These are phyloP conservation scores for Fusarium sp. DNA, from an alignment of 2,329 filamentous ascomycete species.

Conservation along the genomic window DNA sequence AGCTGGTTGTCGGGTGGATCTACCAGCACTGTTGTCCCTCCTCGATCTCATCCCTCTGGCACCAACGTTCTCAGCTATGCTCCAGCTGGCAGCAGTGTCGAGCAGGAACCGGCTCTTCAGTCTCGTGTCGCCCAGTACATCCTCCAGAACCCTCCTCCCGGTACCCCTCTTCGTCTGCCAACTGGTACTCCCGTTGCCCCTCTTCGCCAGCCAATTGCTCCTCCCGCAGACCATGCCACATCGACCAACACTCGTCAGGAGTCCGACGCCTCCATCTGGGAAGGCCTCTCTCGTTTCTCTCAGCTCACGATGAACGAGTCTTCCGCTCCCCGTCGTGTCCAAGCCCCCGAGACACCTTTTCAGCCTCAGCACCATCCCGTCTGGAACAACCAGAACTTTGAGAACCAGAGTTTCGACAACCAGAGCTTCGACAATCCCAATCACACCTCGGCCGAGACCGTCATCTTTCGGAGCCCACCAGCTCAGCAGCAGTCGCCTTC, in stretches of 20 bases:
- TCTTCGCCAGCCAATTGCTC: not conserved
- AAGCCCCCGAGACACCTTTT: not conserved
- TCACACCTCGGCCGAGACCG: not conserved
- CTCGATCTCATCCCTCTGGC: not conserved
- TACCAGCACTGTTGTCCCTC: not conserved
- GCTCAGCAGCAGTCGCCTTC: not conserved
- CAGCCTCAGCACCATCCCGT: slow-evolving; percentile 1
- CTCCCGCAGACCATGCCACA: not conserved
- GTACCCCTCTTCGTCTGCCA: not conserved
- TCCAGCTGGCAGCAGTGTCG: not conserved
- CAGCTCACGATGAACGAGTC: not conserved
- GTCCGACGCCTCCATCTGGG: slow-evolving; percentile 14
- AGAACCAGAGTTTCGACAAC: not conserved
- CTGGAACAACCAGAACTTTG: slow-evolving; percentile 3
- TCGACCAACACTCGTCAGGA: not conserved
- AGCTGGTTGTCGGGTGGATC: not conserved
- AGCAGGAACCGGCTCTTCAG: not conserved
- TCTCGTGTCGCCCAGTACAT: not conserved
- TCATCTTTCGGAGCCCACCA: not conserved
- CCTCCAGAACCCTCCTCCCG: not conserved
- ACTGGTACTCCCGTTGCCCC: not conserved
- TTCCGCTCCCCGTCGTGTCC: not conserved
- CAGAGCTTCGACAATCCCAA: not conserved
- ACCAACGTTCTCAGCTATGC: not conserved
- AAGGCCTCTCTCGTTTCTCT: slow-evolving; percentile 14